phyloP scores from a whole-genome alignment of 495 filamentous ascomycete species.

The Neurospora sp. region DNA sequence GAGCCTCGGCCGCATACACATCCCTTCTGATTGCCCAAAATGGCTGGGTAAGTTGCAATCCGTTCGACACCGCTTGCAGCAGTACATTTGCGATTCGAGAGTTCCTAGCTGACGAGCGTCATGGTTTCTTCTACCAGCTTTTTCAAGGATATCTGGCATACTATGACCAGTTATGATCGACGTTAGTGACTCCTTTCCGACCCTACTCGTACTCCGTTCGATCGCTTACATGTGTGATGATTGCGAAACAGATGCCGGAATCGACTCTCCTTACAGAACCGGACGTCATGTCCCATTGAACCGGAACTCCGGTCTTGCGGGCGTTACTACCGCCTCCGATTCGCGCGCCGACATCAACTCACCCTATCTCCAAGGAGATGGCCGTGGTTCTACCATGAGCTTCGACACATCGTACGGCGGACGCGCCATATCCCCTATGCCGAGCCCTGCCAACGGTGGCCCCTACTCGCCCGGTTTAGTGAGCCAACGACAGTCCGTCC shows the following conservation, averaged over 20 bases:
- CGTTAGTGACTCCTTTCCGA: constrained; percentile 33
- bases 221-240: constrained; percentile 32
- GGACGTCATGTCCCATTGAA: constrained; percentile 71
- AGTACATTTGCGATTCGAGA: neutral
- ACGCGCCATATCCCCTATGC: constrained; percentile 36
- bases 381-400: constrained; percentile 44
- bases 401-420: constrained; percentile 34
- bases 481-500: constrained; percentile 47
- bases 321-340: constrained; percentile 67
- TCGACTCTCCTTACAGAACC: constrained; percentile 78
- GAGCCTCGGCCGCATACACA: neutral
- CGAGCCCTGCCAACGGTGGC: constrained; percentile 50
- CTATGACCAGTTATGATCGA: constrained; percentile 69
- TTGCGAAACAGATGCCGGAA: constrained; percentile 56
- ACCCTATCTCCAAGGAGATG: constrained; percentile 62
- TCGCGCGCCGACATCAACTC: constrained; percentile 64
- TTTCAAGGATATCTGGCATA: constrained; percentile 66
- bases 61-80: neutral
- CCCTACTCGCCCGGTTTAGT: constrained; percentile 88
- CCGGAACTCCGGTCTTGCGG: constrained; percentile 59
- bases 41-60: neutral
- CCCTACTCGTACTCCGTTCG: constrained; percentile 5
- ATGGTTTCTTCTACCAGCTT: neutral
- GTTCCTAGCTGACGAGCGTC: neutral
- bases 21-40: neutral